phyloP scores from a whole-genome alignment of 805 yeast genomes.

The Kazachstania psychrophila region DNA sequence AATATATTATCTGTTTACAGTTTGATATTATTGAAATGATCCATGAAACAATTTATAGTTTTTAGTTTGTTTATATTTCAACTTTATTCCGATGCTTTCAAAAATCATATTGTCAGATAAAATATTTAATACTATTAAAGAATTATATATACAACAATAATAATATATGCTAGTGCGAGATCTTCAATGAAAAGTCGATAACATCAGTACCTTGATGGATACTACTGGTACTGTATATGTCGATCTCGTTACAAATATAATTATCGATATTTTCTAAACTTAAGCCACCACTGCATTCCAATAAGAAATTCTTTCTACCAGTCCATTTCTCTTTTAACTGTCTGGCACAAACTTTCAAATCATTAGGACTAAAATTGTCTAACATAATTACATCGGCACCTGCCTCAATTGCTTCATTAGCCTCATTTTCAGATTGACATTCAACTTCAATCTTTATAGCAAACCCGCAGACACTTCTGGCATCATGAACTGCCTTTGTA shows the following conservation, averaged over 20 bases:
- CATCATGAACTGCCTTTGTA: constrained; percentile 68
- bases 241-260: constrained; percentile 70
- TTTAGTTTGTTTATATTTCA: no score
- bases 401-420: constrained; percentile 84
- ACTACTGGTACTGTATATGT: constrained; percentile 81
- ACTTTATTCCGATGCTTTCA: no score
- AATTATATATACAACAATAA: no score
- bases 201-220: constrained; percentile 86
- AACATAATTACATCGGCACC: constrained; percentile 96
- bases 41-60: no score
- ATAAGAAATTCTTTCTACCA: constrained; percentile 42
- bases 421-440: constrained; percentile 76
- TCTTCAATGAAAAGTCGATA: constrained; percentile 75
- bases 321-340: constrained; percentile 51
- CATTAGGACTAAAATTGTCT: constrained; percentile 72
- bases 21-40: no score
- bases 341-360: constrained; percentile 54
- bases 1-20: no score
- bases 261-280: constrained; percentile 54
- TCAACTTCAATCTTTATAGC: constrained; percentile 88
- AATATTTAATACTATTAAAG: no score
- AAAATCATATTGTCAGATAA: no score
- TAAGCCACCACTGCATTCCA: constrained; percentile 91
- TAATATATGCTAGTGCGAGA: no score
- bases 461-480: constrained; percentile 78